Evolutionary conservation across 2,329 filamentous ascomycete species (phyloP).

Genomic region (Sclerotinia minor): DNA sequence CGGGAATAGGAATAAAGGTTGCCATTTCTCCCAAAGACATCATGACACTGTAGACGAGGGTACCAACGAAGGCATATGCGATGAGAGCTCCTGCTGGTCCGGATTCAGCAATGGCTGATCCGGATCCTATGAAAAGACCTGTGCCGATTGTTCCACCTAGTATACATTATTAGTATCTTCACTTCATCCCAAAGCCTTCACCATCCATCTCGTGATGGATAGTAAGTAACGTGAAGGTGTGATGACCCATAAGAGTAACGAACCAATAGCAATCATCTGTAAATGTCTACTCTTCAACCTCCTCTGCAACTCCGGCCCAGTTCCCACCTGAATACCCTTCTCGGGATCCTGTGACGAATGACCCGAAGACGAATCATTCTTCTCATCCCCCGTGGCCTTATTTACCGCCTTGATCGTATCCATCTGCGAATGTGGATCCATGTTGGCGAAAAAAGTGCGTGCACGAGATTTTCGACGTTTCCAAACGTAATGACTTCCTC

Average conservation of each 20-base stretch:
- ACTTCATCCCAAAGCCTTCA: slow-evolving; percentile 15
- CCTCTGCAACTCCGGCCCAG: slow-evolving; percentile 28
- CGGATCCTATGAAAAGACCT: slow-evolving; percentile 69
- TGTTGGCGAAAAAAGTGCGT: slow-evolving; percentile 12
- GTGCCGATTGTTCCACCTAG: slow-evolving; percentile 68
- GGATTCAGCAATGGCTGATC: slow-evolving; percentile 59
- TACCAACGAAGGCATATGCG: slow-evolving; percentile 68
- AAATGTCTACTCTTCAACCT: slow-evolving; percentile 59
- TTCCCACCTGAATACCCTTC: slow-evolving; percentile 20
- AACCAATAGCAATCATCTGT: slow-evolving; percentile 65
- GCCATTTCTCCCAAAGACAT: slow-evolving; percentile 70
- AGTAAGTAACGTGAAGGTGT: background rate
- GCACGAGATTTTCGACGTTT: background rate
- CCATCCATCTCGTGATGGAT: background rate
- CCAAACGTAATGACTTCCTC: slow-evolving; percentile 17
- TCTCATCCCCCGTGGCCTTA: slow-evolving; percentile 5
- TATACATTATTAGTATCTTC: slow-evolving; percentile 6
- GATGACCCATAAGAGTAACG: slow-evolving; percentile 27
- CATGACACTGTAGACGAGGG: slow-evolving; percentile 76
- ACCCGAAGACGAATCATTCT: slow-evolving; percentile 17
- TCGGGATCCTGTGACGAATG: slow-evolving; percentile 21
- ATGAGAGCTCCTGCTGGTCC: slow-evolving; percentile 68
- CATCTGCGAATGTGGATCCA: slow-evolving; percentile 18
- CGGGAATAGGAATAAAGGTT: slow-evolving; percentile 73
- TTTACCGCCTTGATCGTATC: slow-evolving; percentile 8